Conservation (phyloP, 2,329 filamentous ascomycete species). For the Penicillium sp. region DNA sequence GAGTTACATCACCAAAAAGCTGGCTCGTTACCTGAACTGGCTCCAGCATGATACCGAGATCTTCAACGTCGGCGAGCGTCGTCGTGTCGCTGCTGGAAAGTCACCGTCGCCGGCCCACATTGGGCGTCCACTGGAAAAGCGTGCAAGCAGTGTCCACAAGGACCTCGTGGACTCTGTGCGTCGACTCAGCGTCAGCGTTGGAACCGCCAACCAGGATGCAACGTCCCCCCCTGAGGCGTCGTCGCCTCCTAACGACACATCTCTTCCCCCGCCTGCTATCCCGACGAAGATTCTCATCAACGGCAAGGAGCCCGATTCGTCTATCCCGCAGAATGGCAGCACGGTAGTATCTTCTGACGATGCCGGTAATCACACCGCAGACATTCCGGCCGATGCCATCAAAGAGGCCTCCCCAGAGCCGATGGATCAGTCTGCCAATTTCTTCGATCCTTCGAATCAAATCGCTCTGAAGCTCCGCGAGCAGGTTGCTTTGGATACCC, state of each 20-base stretch:
- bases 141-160: slow-evolving; percentile 32
- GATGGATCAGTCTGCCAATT: slow-evolving; percentile 83
- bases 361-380: slow-evolving; percentile 11
- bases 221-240: slow-evolving; percentile 19
- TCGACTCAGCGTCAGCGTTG: slow-evolving; percentile 37
- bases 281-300: slow-evolving; percentile 54
- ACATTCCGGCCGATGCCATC: slow-evolving; percentile 16
- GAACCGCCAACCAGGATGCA: slow-evolving; percentile 23
- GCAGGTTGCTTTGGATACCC: slow-evolving; percentile 82
- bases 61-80: slow-evolving; percentile 93
- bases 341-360: slow-evolving; percentile 24
- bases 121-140: slow-evolving; percentile 11
- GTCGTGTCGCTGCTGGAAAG: slow-evolving; percentile 65
- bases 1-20: slow-evolving; percentile 98
- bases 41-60: slow-evolving; percentile 92
- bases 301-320: slow-evolving; percentile 41
- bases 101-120: slow-evolving; percentile 29
- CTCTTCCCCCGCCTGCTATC: slow-evolving; percentile 38
- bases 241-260: slow-evolving; percentile 23
- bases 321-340: slow-evolving; percentile 16
- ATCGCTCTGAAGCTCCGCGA: slow-evolving; percentile 77
- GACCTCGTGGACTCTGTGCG: slow-evolving; percentile 41
- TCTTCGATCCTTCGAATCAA: slow-evolving; percentile 88
- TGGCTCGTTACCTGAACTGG: slow-evolving; percentile 93
- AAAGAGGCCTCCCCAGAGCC: slow-evolving; percentile 39